Percentiles rank a stretch among this genome's conserved stretches.
These are phyloP conservation scores for Penicillium longicatenatum DNA, from an alignment of 495 filamentous ascomycete species.

Conservation along the genomic window DNA sequence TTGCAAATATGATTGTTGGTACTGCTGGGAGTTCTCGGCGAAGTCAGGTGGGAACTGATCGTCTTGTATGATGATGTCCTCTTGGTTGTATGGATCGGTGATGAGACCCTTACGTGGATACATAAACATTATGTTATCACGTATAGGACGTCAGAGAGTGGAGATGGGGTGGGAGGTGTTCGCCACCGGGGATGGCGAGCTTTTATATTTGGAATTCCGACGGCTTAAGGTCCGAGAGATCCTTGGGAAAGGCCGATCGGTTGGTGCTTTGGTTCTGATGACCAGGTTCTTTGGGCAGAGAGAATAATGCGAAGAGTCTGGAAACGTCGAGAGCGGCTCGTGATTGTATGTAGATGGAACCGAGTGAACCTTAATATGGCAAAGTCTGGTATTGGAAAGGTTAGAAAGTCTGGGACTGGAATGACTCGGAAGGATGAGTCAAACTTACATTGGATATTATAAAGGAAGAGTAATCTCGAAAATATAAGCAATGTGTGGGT, in stretches of 20 bases:
- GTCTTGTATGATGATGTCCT: slow-evolving; percentile 50
- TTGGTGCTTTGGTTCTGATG: background rate
- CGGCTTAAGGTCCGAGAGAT: slow-evolving; percentile 34
- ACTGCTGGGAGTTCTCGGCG: slow-evolving; percentile 34
- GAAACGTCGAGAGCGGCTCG: slow-evolving; percentile 38
- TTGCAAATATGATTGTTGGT: slow-evolving; percentile 32
- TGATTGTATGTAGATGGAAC: slow-evolving; percentile 16
- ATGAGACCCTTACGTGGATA: slow-evolving; percentile 53
- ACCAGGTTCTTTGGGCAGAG: background rate
- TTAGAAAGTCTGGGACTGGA: slow-evolving; percentile 23
- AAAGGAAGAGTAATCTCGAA: background rate
- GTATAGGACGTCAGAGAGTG: slow-evolving; percentile 34
- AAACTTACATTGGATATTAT: slow-evolving; percentile 17
- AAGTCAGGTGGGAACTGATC: slow-evolving; percentile 42
- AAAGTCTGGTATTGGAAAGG: slow-evolving; percentile 19
- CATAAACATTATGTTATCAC: slow-evolving; percentile 49
- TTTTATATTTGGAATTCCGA: slow-evolving; percentile 36
- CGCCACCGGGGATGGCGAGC: slow-evolving; percentile 38
- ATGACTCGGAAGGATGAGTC: slow-evolving; percentile 25
- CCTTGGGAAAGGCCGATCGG: slow-evolving; percentile 15
- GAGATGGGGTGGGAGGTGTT: slow-evolving; percentile 24
- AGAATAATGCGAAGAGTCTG: slow-evolving; percentile 35
- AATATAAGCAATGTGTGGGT: background rate
- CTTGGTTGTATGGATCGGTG: slow-evolving; percentile 43
- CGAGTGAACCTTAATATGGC: slow-evolving; percentile 24